These are phyloP conservation scores for Ophioceras dolichostomum DNA, from an alignment of 2,329 filamentous ascomycete species.

Conservation along the genomic window DNA sequence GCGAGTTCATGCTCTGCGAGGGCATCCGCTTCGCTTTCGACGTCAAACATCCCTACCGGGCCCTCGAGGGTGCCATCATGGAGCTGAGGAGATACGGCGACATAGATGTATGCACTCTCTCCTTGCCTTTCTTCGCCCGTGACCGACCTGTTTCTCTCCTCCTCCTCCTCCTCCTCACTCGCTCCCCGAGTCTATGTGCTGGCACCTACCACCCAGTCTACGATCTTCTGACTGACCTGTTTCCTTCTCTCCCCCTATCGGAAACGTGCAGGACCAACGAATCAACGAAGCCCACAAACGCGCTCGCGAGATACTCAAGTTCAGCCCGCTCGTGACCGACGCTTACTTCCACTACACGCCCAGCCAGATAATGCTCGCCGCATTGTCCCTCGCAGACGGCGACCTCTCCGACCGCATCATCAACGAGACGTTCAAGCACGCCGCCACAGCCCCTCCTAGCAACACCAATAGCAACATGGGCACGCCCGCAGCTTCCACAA, in stretches of 20 bases:
- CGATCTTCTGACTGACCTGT: no score
- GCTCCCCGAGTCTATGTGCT: constrained; percentile 1
- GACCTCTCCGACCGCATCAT: constrained; percentile 42
- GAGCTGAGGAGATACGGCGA: constrained; percentile 60
- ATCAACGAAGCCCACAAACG: constrained; percentile 54
- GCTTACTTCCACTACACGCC: constrained; percentile 96
- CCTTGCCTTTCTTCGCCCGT: no score
- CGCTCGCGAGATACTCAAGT: constrained; percentile 63
- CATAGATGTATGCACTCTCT: no score
- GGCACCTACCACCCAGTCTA: no score
- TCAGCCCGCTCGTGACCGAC: constrained; percentile 75
- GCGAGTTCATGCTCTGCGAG: constrained; percentile 87
- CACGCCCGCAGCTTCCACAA: no score
- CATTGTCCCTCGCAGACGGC: constrained; percentile 63
- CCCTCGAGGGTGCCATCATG: constrained; percentile 75
- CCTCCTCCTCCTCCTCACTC: no score
- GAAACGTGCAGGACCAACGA: constrained; percentile 21
- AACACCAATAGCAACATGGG: no score
- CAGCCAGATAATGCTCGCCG: constrained; percentile 82
- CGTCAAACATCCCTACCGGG: constrained; percentile 80
- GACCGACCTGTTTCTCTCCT: constrained; percentile 14
- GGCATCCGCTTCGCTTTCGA: constrained; percentile 89
- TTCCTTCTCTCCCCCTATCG: no score
- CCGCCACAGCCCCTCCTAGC: constrained; percentile 1
- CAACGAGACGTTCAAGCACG: constrained; percentile 22